Conservation (phyloP, 176 grass and related monocot species). For the Juncus effusus region DNA sequence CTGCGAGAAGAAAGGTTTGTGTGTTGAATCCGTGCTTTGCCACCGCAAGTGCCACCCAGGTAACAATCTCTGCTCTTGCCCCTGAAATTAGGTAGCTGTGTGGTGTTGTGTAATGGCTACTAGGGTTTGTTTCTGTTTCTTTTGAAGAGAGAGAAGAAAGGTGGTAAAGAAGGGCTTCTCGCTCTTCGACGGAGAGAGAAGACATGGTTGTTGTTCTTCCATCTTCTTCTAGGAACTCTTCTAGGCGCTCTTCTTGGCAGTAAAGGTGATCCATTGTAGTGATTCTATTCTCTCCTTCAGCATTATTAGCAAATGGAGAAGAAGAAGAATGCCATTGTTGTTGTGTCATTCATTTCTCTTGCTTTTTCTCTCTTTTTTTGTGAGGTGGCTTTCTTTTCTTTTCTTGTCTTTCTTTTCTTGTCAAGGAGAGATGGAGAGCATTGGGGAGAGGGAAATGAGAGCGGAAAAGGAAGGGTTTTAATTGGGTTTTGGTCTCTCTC, state of each 20-base stretch:
- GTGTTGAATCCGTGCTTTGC: conserved; percentile 52
- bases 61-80: conserved; percentile 38
- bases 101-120: background rate
- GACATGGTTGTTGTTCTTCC: conserved; percentile 1
- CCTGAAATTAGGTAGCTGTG: conserved; percentile 34
- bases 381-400: no score
- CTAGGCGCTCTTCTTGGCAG: conserved; percentile 63
- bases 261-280: conserved; percentile 58
- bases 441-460: no score
- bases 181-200: background rate
- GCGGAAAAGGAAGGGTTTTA: no score
- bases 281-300: conserved; percentile 27
- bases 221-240: conserved; percentile 38
- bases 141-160: conserved; percentile 30
- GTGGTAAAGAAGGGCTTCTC: conserved; percentile 32
- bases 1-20: conserved; percentile 54
- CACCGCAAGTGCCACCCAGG: conserved; percentile 41
- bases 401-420: no score
- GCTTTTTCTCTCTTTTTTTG: no score
- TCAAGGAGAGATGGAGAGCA: no score
- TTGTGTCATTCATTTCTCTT: no score
- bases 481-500: no score
- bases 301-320: background rate
- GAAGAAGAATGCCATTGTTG: no score
- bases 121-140: conserved; percentile 35